Conservation (phyloP, 345 rosid species). For the Stellera chamaejasme region DNA sequence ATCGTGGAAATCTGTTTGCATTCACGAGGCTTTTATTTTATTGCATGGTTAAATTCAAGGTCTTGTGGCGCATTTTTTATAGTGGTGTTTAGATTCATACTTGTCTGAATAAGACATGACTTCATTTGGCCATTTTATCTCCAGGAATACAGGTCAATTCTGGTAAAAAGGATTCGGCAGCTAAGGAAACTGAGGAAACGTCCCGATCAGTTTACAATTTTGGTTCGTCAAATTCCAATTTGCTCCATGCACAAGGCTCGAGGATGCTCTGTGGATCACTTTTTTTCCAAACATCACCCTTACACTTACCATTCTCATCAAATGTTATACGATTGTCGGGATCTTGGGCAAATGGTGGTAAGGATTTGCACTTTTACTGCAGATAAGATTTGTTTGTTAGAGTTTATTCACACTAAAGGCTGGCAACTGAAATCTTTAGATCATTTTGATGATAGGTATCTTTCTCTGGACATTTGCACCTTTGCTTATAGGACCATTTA, state of each 20-base stretch:
- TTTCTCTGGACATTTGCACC: background rate
- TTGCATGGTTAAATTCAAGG: slow-evolving; percentile 3
- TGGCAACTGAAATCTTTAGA: too few species aligned
- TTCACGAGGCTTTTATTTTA: background rate
- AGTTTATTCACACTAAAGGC: too few species aligned
- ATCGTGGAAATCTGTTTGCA: background rate
- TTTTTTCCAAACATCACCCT: slow-evolving; percentile 67
- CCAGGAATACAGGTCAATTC: slow-evolving; percentile 73
- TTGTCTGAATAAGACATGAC: slow-evolving; percentile 21
- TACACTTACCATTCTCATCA: slow-evolving; percentile 53
- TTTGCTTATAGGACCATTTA: background rate
- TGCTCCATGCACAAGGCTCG: slow-evolving; percentile 47
- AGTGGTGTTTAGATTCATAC: slow-evolving; percentile 8
- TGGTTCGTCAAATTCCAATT: slow-evolving; percentile 66
- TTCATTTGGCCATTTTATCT: slow-evolving; percentile 26
- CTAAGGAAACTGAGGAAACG: slow-evolving; percentile 42
- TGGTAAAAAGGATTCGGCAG: slow-evolving; percentile 50
- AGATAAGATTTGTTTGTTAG: background rate
- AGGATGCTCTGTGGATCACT: slow-evolving; percentile 69
- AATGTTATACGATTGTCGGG: slow-evolving; percentile 60
- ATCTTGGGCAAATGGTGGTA: slow-evolving; percentile 54
- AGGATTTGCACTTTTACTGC: slow-evolving; percentile 11
- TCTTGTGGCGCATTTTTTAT: slow-evolving; percentile 11
- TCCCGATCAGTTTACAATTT: slow-evolving; percentile 70
- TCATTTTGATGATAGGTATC: too few species aligned